Conservation (phyloP, 768 basidiomycete species). For the Boletellus ananiceps region DNA sequence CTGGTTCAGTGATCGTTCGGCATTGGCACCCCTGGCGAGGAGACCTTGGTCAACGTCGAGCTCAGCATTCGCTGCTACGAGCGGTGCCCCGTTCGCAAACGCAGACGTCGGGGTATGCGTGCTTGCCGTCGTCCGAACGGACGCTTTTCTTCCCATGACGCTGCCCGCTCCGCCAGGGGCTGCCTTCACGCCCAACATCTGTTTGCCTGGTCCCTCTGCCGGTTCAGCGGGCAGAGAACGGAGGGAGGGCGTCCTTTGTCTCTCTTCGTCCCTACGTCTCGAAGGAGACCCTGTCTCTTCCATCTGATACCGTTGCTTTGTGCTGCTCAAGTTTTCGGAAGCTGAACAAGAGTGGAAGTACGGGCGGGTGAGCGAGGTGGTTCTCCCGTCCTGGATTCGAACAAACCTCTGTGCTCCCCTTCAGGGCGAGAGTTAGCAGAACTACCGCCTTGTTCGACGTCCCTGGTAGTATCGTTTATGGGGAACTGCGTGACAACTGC, state of each 20-base stretch:
- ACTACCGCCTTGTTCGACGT: neutral
- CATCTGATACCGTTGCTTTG: neutral
- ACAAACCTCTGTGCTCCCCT: slow-evolving; percentile 1
- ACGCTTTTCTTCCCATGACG: slow-evolving; percentile 15
- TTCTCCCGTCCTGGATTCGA: neutral
- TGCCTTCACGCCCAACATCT: neutral
- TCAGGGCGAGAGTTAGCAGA: neutral
- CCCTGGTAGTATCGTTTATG: neutral
- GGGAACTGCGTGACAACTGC: slow-evolving; percentile 33
- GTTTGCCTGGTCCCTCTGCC: slow-evolving; percentile 1
- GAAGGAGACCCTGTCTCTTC: neutral
- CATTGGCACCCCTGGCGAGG: slow-evolving; percentile 39
- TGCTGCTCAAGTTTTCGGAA: neutral
- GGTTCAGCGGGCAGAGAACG: slow-evolving; percentile 22
- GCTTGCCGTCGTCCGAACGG: slow-evolving; percentile 22
- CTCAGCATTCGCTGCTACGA: slow-evolving; percentile 43
- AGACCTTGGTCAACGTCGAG: slow-evolving; percentile 40
- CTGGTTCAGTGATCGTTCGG: slow-evolving; percentile 44
- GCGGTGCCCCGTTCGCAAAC: slow-evolving; percentile 54
- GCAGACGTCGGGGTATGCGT: slow-evolving; percentile 23
- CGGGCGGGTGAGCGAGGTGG: neutral
- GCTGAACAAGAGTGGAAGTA: neutral
- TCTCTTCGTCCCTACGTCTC: neutral
- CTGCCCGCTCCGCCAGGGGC: neutral
- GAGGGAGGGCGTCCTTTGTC: slow-evolving; percentile 13